These are phyloP conservation scores for Casuarina cunninghamiana DNA, from an alignment of 306 rosid genomes.

Conservation along the genomic window DNA sequence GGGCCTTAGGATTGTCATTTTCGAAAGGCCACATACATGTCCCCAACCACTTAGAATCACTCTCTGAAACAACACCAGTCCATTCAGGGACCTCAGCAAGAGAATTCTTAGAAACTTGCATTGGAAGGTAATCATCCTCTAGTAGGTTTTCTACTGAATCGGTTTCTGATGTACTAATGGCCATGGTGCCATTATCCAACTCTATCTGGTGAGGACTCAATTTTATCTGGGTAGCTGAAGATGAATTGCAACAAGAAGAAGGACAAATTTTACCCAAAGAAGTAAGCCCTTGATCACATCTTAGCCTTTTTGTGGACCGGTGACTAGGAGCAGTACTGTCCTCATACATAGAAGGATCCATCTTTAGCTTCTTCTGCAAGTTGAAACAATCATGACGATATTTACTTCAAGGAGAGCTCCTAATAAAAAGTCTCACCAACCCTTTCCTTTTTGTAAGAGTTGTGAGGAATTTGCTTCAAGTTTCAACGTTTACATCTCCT, in stretches of 20 bases:
- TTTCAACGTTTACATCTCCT: background rate
- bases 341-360: constrained; percentile 83
- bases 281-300: constrained; percentile 57
- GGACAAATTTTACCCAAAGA: constrained; percentile 34
- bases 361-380: constrained; percentile 84
- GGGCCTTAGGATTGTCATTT: constrained; percentile 13
- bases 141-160: constrained; percentile 5
- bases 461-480: constrained; percentile 7
- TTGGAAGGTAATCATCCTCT: constrained; percentile 28
- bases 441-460: background rate
- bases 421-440: background rate
- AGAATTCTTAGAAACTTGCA: constrained; percentile 54
- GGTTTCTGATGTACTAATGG: constrained; percentile 20
- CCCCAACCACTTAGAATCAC: constrained; percentile 80
- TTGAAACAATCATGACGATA: constrained; percentile 27
- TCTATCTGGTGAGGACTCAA: constrained; percentile 23
- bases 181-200: constrained; percentile 31
- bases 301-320: constrained; percentile 41
- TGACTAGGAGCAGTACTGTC: constrained; percentile 41
- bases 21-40: constrained; percentile 58
- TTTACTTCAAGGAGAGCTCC: constrained; percentile 5
- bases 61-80: constrained; percentile 62
- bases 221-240: constrained; percentile 31
- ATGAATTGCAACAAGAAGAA: constrained; percentile 56
- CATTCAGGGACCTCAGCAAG: constrained; percentile 71